Evolutionary conservation across 371 early-diverging fungal species (phyloP), one percentile per base, ranked within the genome.

Genomic region (Mortierella polycephala): DNA sequence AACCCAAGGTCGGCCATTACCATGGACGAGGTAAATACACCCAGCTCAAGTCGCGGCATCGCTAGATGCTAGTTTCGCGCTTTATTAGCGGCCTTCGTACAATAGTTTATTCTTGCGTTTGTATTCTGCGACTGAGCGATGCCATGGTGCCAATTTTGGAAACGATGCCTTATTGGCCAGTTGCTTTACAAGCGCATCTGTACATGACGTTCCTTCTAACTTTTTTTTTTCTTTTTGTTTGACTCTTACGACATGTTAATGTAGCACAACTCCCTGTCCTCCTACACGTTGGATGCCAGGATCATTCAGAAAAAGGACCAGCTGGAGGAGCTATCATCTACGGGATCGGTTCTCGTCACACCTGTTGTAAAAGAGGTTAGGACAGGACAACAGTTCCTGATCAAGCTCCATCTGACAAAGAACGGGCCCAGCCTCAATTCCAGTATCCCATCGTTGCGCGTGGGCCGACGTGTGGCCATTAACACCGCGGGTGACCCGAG

Each of bases 261-360:
- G 47, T 47, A 75, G 71, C 41, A 51, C 58, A 56, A 63, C n/a
- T 45, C 54, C 4, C 60, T 71, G 68, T 67, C 60, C 12, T 40
- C 55, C 45, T 71, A 67, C 53, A 58, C 64, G 1, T 47, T 76
- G 4, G 71, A 76, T 13, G 77, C 68, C 46, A 46, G 77, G 37
- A 71, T 76, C 46, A 60, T 76, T 30, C 77, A 76, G 45, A 76
- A 76, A 55, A 76, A 76, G 37, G 77, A 76, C 20, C 77, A 76
- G 41, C 63, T 76, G 13, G 77, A 76, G 50, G 77, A 71, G 54
- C 59, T 71, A 16, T 71, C 77, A 0, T 58, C 64, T 5, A 67
- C 60, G 8, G 77, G 77, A 2, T 16, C 23, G 5, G 50, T 51
- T 23, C 53, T 63, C 50, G 60, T 64, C 0, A 30, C 68, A 7